phyloP scores from a whole-genome alignment of 352 stramenopile genomes.

The Pythium guiyangense region DNA sequence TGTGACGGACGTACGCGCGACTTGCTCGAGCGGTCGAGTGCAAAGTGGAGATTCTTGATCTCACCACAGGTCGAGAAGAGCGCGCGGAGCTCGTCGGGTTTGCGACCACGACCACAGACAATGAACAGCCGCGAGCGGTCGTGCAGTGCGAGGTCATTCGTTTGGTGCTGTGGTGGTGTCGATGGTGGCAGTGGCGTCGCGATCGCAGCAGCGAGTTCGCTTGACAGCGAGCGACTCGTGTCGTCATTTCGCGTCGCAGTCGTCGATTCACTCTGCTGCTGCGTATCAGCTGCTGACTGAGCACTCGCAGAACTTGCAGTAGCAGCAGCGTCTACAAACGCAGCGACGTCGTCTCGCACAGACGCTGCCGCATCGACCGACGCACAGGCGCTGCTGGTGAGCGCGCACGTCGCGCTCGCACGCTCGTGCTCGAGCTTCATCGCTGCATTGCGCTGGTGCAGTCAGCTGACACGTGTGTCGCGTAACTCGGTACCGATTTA shows the following conservation, averaged over 20 bases:
- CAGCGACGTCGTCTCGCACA: not conserved
- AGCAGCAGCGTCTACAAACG: not conserved
- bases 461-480: too few species aligned
- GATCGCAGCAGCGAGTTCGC: not conserved
- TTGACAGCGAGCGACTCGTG: not conserved
- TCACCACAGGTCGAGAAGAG: constrained; percentile 55
- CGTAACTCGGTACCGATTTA: too few species aligned
- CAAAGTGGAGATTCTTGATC: constrained; percentile 66
- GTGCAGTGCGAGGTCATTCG: not conserved
- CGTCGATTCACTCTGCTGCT: not conserved
- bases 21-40: constrained; percentile 73
- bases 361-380: too few species aligned
- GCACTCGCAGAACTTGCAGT: not conserved
- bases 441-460: not conserved
- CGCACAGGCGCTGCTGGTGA: not conserved
- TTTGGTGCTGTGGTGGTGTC: not conserved
- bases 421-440: not conserved
- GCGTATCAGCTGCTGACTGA: not conserved
- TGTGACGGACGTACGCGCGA: constrained; percentile 37
- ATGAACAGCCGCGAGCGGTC: constrained; percentile 49
- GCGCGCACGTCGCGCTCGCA: not conserved
- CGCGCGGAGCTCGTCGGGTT: constrained; percentile 51
- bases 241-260: not conserved
- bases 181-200: not conserved
- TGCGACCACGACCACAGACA: constrained; percentile 62